A percentile compares a stretch with the other conserved stretches of the same genome.
phyloP scores from a whole-genome alignment of 2,329 filamentous ascomycete genomes.

The Remersonia thermophila region DNA sequence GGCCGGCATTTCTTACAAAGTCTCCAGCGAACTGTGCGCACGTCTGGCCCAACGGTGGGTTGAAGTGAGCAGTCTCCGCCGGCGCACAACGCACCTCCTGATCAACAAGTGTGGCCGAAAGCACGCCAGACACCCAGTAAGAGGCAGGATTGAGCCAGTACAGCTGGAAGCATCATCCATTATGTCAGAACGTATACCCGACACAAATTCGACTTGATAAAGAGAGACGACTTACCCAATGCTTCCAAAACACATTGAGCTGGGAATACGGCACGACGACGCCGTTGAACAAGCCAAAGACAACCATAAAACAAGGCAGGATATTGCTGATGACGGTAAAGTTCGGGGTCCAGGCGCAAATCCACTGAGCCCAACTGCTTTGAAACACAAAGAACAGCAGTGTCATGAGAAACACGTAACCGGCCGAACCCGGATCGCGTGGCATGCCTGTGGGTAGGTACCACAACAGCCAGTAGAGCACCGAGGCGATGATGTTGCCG shows the following conservation, averaged over 20 bases:
- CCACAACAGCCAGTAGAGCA: conserved; percentile 54
- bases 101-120: conserved; percentile 42
- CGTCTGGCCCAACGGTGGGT: conserved; percentile 42
- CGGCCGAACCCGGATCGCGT: conserved; percentile 48
- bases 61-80: conserved; percentile 48
- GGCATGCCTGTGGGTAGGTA: conserved; percentile 65
- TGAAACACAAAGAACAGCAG: conserved; percentile 69
- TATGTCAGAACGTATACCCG: neutral
- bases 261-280: conserved; percentile 55
- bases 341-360: conserved; percentile 66
- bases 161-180: conserved; percentile 29
- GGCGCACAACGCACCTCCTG: conserved; percentile 42
- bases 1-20: conserved; percentile 39
- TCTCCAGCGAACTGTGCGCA: conserved; percentile 47
- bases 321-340: conserved; percentile 67
- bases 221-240: conserved; percentile 29
- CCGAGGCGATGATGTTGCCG: conserved; percentile 52
- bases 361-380: conserved; percentile 70
- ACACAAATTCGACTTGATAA: conserved; percentile 20
- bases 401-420: conserved; percentile 69
- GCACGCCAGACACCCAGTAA: conserved; percentile 51
- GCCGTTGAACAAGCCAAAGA: conserved; percentile 66
- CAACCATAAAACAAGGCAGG: conserved; percentile 65
- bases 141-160: conserved; percentile 57
- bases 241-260: conserved; percentile 59